These are phyloP conservation scores for Hanseniaspora thailandica DNA, from an alignment of 805 yeast genomes.

Conservation along the genomic window DNA sequence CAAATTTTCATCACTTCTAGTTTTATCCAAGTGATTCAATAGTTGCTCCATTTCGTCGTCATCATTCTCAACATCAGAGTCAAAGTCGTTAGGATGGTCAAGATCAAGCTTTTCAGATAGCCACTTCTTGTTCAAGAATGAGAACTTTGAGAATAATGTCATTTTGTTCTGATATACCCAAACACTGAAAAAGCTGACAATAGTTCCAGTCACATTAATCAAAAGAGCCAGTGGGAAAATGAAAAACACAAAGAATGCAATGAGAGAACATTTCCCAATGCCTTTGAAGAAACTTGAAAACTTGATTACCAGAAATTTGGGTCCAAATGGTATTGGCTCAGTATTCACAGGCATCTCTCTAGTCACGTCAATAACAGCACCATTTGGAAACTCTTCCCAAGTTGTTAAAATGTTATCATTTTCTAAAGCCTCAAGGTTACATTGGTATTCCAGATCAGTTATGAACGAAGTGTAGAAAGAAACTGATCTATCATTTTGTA, in stretches of 20 bases:
- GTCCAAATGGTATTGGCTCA: neutral
- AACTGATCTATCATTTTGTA: conserved; percentile 73
- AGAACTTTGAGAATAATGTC: neutral
- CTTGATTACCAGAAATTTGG: neutral
- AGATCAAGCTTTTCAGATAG: neutral
- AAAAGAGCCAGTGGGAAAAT: neutral
- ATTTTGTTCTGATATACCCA: conserved; percentile 1
- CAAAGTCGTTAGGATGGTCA: conserved; percentile 4
- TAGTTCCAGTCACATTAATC: neutral
- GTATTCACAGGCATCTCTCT: neutral
- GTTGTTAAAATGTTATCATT: neutral
- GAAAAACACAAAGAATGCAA: neutral
- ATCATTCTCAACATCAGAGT: conserved; percentile 14
- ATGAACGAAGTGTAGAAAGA: conserved; percentile 77
- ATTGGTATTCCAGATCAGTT: conserved; percentile 30
- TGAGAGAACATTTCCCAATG: neutral
- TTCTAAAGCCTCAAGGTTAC: conserved; percentile 2
- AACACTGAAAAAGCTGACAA: neutral
- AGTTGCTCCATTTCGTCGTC: conserved; percentile 18
- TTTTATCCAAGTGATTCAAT: conserved; percentile 21
- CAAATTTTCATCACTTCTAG: conserved; percentile 21
- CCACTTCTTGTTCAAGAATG: conserved; percentile 4
- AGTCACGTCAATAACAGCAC: conserved; percentile 10
- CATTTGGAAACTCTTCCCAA: conserved; percentile 5
- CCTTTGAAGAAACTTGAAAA: neutral